A percentile compares a stretch with the other conserved stretches of the same genome.
Conservation (phyloP, 2,329 filamentous ascomycete genomes). For the Cercospora canescens region DNA sequence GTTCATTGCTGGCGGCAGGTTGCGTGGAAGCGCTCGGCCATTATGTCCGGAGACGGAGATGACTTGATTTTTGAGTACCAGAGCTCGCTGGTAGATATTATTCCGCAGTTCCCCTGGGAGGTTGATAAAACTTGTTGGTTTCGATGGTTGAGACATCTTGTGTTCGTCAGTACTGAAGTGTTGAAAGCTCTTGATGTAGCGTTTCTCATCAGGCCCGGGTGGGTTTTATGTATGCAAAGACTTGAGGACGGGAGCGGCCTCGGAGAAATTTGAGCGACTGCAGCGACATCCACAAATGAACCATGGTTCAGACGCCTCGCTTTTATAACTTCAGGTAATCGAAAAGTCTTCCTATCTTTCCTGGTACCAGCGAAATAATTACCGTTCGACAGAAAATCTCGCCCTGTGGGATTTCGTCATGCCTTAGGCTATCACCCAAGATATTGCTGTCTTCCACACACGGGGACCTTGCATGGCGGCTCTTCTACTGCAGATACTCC, state of each 20-base stretch:
- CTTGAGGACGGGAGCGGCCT: not conserved
- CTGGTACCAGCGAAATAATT: not conserved
- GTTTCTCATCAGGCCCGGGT: not conserved
- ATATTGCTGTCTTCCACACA: not conserved
- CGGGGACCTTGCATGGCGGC: not conserved
- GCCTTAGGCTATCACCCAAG: not conserved
- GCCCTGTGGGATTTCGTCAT: not conserved
- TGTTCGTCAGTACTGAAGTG: not conserved
- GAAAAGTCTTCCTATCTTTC: not conserved
- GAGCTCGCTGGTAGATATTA: slow-evolving; percentile 1
- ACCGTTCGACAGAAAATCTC: not conserved
- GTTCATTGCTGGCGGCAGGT: not conserved
- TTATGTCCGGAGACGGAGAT: not conserved
- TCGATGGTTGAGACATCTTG: not conserved
- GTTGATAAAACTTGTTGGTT: not conserved
- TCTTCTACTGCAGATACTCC: slow-evolving; percentile 61
- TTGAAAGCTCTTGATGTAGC: not conserved
- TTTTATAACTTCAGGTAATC: not conserved
- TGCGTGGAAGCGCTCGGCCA: not conserved
- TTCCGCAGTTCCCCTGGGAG: not conserved
- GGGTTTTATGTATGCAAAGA: not conserved
- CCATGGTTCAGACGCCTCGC: not conserved
- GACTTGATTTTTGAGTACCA: not conserved
- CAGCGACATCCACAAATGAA: not conserved
- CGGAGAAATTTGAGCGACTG: too few relatives aligned